Base-by-base conservation (phyloP, 1,139 yeast genomes). In the Zygosaccharomyces sapae region DNA sequence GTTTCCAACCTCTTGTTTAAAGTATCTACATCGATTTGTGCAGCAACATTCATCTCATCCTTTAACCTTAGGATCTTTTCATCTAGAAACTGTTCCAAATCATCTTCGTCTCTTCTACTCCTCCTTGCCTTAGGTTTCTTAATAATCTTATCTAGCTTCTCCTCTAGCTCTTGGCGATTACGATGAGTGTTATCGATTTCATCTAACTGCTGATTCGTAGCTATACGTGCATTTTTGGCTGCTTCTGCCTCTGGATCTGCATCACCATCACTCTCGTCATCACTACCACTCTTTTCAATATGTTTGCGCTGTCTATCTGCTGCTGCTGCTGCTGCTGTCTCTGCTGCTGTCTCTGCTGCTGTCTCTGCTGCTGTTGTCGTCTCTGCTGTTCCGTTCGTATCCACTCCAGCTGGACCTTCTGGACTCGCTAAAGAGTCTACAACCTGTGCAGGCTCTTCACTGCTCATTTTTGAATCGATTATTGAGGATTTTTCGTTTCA, bases 11-110 rank as follows among this genome's bases (percentile, higher is more conserved):
- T 62, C 57, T 78, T 81, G 47, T 80, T 77, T 59, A 89, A 82
- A 62, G 87, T 81, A 60, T 89, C 97, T 37, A 87, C 89, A 67
- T 94, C 99, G 57, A 79, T 72, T 64, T 85, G 82, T 12, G 98
- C 98, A 1, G 97, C 97, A 53, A 82, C 79, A 57, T 92, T 86
- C 99, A 94, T 94, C 67, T 80, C 81, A 59, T 86, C 94, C 57
- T 94, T 86, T 56, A 94, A 74, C 50, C 76, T 76, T 49, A 88
- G 82, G 55, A 94, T 86, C 55, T 80, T 77, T 63, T 90, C 97
- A 70, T 94, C 99, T 67, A 90, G 95, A 83, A 88, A 86, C 63
- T 88, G 83, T 66, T 90, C 97, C 58, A 92, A 71, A 69, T 90
- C 97, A 63, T 87, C 96, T 59, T 90, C 97, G 59, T 86, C 94